Conservation (phyloP, 768 basidiomycete genomes). For the Ramaria rubella region DNA sequence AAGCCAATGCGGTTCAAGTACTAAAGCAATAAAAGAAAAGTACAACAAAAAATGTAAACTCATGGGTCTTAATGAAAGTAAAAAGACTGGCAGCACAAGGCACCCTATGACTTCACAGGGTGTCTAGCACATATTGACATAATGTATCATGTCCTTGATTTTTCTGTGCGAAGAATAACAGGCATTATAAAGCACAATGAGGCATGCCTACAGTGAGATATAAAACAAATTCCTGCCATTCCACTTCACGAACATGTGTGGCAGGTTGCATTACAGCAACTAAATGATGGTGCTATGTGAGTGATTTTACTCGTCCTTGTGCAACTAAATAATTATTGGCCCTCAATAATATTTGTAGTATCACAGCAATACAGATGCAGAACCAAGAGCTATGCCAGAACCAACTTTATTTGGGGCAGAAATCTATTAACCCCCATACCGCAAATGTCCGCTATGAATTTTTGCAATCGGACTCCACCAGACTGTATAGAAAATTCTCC, state of each 20-base stretch:
- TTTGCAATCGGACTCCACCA: slow-evolving; percentile 14
- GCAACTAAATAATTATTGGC: not conserved
- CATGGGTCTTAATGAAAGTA: not conserved
- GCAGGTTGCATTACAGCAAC: slow-evolving; percentile 11
- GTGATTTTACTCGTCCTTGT: too few relatives aligned
- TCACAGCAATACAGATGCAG: slow-evolving; percentile 14
- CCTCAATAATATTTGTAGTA: not conserved
- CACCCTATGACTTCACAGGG: slow-evolving; percentile 2
- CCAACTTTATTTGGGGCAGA: not conserved
- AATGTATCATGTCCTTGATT: not conserved
- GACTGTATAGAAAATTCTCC: slow-evolving; percentile 4
- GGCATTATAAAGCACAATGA: slow-evolving; percentile 26
- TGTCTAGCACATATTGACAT: slow-evolving; percentile 5
- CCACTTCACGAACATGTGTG: slow-evolving; percentile 30
- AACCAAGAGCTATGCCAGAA: slow-evolving; percentile 8
- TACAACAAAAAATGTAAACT: not conserved
- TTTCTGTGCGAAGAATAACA: slow-evolving; percentile 16
- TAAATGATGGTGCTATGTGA: not conserved
- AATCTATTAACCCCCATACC: not conserved
- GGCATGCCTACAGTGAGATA: slow-evolving; percentile 17
- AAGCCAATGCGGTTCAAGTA: not conserved
- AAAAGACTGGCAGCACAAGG: not conserved
- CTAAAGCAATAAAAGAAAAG: not conserved
- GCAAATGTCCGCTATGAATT: slow-evolving; percentile 18
- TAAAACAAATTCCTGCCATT: slow-evolving; percentile 19